Percentiles rank a stretch among this genome's conserved stretches.
Evolutionary conservation across 768 basidiomycete genomes (phyloP).

Genomic region (Psilocybe cubensis): DNA sequence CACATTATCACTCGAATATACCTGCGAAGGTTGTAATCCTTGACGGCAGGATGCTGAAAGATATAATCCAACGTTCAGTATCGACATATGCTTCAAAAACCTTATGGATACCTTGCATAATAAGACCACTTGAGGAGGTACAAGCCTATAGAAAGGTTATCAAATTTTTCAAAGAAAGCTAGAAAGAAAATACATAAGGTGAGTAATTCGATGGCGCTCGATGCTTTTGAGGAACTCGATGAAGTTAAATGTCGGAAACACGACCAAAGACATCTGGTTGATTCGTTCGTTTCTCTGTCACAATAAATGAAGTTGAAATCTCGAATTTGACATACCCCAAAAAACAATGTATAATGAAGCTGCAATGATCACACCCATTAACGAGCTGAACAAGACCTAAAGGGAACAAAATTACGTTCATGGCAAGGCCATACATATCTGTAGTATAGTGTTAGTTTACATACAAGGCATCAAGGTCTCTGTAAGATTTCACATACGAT

Average conservation of each 20-base stretch:
- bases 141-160: constrained; percentile 41
- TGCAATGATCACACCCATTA: constrained; percentile 21
- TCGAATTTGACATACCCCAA: constrained; percentile 44
- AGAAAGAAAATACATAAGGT: constrained; percentile 43
- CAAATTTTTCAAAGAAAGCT: background rate
- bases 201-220: constrained; percentile 55
- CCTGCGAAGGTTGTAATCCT: constrained; percentile 49
- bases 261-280: constrained; percentile 53
- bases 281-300: background rate
- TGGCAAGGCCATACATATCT: constrained; percentile 73
- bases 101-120: constrained; percentile 52
- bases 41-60: constrained; percentile 51
- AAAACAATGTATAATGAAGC: constrained; percentile 62
- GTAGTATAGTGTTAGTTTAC: background rate
- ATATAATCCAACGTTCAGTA: background rate
- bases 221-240: constrained; percentile 65
- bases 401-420: constrained; percentile 44
- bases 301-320: background rate
- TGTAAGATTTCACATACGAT: constrained; percentile 44
- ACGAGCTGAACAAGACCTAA: background rate
- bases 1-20: constrained; percentile 51
- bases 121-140: constrained; percentile 60
- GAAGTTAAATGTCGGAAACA: constrained; percentile 67
- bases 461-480: background rate
- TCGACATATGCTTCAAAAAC: background rate